Evolutionary conservation across 768 basidiomycete genomes (phyloP), one percentile per base, ranked within the genome.

Genomic region (Naganishia antarctica): DNA sequence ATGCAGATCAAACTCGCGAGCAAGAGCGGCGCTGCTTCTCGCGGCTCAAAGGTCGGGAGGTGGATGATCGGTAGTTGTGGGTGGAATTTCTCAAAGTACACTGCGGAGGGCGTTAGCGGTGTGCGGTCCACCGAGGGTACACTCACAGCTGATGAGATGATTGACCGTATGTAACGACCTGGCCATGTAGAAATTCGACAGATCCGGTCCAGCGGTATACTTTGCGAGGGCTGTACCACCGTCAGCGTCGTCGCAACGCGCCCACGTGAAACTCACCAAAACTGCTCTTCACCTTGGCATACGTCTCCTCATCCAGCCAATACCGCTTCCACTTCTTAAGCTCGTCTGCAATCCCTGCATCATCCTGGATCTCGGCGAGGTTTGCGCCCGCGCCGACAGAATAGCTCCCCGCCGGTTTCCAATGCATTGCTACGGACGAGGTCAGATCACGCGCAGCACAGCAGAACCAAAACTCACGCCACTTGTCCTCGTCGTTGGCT

Each of bases 341-440:
- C 8, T 63, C 34, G n/a, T 34, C 16, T 21, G 37, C 61, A 28
- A 63, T 63, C 1, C 49, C 61, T 1, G 31, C 32, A 34, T 63
- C 61, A 21, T 53, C 49, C 32, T 41, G 25, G 18, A 63, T 45
- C 31, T 63, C 61, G 28, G 48, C 61, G 32, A 63, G 18, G 37
- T 63, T 13, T 18, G 40, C 49, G 5, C 48, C 48, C 3, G 61
- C 61, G 43, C 61, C 61, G 16, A 63, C 40, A 1, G 49, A 23
- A 29, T 50, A 63, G 26, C 49, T 63, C 7, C 61, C 61, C 23
- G 61, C 61, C 37, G 61, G 61, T 51, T 63, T 49, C 61, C 61
- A 63, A 44, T 63, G 48, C 61, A 63, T 63, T 34, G 61, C 61
- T 63, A 31, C 11, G 3, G 45, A 5, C 41, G n/a, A 16, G 9